A percentile compares a stretch with the other conserved stretches of the same genome.
These are phyloP conservation scores for Trichoderma brevicompactum DNA, from an alignment of 2,329 filamentous ascomycete species.

Conservation along the genomic window DNA sequence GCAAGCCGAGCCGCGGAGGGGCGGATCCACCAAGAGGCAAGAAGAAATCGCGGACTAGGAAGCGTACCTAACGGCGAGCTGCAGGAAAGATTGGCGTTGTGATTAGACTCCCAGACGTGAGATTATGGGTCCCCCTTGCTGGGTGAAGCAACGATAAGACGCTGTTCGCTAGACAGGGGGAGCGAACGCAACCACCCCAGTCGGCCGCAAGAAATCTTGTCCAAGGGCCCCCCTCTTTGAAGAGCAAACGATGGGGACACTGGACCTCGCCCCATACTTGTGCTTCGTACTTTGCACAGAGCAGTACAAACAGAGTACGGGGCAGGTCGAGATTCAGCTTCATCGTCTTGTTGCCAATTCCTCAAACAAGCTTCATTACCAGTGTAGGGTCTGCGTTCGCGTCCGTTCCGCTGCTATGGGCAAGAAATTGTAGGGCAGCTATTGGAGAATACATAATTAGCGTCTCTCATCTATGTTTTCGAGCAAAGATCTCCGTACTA, in stretches of 20 bases:
- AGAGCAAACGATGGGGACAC: neutral
- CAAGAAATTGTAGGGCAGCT: neutral
- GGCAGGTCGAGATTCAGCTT: neutral
- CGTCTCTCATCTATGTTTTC: neutral
- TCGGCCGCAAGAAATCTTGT: conserved; percentile 11
- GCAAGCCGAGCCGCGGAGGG: conserved; percentile 3
- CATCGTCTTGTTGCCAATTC: neutral
- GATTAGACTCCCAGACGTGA: conserved; percentile 13
- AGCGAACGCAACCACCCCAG: conserved; percentile 4
- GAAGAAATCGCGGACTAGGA: conserved; percentile 6
- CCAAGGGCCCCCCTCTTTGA: too few species aligned
- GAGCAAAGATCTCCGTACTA: neutral
- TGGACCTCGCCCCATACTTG: too few species aligned
- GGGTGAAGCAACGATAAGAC: neutral
- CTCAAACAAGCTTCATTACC: neutral
- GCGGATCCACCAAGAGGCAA: neutral
- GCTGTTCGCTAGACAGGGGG: conserved; percentile 12
- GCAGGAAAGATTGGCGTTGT: conserved; percentile 11
- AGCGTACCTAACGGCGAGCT: neutral
- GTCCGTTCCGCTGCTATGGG: neutral
- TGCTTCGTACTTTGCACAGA: too few species aligned
- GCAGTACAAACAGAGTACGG: too few species aligned
- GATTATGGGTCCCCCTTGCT: conserved; percentile 16
- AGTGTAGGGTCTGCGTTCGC: neutral
- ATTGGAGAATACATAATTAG: conserved; percentile 13